Base-by-base conservation (phyloP, 441 rosid genomes). In the Gossypium schwendimanii region DNA sequence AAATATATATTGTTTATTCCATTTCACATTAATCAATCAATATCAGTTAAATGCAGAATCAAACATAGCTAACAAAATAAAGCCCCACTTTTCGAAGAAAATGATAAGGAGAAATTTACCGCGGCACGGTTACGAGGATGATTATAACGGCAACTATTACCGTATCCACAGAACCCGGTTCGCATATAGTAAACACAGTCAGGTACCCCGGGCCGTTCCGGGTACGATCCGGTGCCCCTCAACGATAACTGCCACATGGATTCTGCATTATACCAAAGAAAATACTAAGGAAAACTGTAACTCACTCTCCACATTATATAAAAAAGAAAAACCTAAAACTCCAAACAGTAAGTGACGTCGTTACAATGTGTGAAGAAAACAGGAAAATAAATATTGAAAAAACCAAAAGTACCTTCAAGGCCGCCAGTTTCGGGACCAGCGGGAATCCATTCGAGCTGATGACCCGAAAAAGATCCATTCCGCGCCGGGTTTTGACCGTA, bases 111-210 rank as follows among this genome's bases (percentile, higher is more conserved):
- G 31, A 26, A 20, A 49, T 12, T 74, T 87, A 93, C 98, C 86
- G 91, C 84, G 2, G 96, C 92, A 41, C 98, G 97, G 81, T 93
- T 83, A 12, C 82, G 93, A 78, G 98, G 98, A 74, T 93, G 98
- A 73, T 93, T 91, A 84, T 83, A 91, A 63, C 97, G 96, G 83
- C 98, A 93, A 83, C 97, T 83, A 55, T 63, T 73, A 61, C 92
- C 91, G 20, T 82, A 93, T n/a, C 91, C 96, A 79, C 98, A 93
- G 76, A 76, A 77, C 60, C 98, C 97, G 14, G 97, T 91, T 60
- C 97, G 87, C 97, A 93, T 88, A 79, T 93, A 93, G 81, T 87
- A 93, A 3, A 89, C 89, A 74, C 98, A 93, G 77, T 89, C 96
- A n/a, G 96, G 91, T 7, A 84, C 84, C 21, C 87, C 90, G 0